phyloP scores from a whole-genome alignment of 441 rosid genomes.

The Gossypium armourianum region DNA sequence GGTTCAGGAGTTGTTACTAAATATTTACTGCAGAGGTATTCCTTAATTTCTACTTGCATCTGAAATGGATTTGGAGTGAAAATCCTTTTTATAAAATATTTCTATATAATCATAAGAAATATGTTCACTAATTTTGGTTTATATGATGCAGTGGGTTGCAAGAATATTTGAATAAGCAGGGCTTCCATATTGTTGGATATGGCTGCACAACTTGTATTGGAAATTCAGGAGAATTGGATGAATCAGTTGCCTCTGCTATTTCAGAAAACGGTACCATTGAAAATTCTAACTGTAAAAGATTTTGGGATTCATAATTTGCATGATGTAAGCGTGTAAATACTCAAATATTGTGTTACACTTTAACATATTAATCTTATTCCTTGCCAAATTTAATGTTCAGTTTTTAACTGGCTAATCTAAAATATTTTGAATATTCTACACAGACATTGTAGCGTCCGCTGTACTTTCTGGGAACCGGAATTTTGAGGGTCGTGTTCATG shows the following conservation, averaged over 20 bases:
- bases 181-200: constrained; percentile 86
- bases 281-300: background rate
- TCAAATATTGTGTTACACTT: background rate
- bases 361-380: background rate
- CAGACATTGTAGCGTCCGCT: constrained; percentile 87
- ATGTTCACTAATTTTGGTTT: background rate
- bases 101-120: background rate
- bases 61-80: constrained; percentile 1
- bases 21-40: constrained; percentile 67
- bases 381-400: constrained; percentile 4
- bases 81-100: background rate
- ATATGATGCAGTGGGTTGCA: constrained; percentile 68
- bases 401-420: background rate
- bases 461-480: constrained; percentile 94
- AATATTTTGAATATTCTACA: constrained; percentile 12
- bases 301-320: constrained; percentile 6
- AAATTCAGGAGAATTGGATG: constrained; percentile 91
- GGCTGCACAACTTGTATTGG: constrained; percentile 99
- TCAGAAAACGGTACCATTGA: constrained; percentile 59
- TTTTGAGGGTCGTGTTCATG: constrained; percentile 93
- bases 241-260: constrained; percentile 81
- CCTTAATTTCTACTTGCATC: constrained; percentile 1
- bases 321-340: background rate
- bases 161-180: constrained; percentile 65
- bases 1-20: constrained; percentile 97